A percentile compares a stretch with the other conserved stretches of the same genome.
These are phyloP conservation scores for Phytophthora crassamura DNA, from an alignment of 352 stramenopile species.

Conservation along the genomic window DNA sequence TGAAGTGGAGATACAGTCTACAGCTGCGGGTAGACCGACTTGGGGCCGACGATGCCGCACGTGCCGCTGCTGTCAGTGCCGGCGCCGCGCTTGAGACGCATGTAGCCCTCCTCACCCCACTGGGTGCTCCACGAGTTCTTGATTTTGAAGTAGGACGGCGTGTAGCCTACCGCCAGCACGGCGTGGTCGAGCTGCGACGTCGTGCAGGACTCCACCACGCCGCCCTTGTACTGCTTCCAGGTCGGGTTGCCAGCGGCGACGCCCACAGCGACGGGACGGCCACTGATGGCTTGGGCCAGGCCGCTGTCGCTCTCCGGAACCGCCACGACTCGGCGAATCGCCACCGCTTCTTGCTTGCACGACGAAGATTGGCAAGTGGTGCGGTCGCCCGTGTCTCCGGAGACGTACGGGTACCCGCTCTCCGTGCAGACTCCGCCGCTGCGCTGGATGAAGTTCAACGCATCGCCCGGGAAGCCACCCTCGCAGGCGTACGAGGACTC, in stretches of 20 bases:
- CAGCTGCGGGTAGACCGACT: constrained; percentile 68
- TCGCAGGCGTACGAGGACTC: constrained; percentile 84
- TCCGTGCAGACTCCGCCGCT: constrained; percentile 81
- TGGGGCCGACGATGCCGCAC: constrained; percentile 61
- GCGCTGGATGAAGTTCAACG: constrained; percentile 89
- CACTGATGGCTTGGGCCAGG: constrained; percentile 86
- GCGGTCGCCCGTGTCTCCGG: constrained; percentile 40
- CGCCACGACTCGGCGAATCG: constrained; percentile 55
- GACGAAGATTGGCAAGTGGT: constrained; percentile 37
- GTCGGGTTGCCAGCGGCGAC: constrained; percentile 95
- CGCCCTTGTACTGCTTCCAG: constrained; percentile 98
- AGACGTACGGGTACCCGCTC: constrained; percentile 85
- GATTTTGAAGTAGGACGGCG: constrained; percentile 92
- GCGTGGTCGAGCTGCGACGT: constrained; percentile 97
- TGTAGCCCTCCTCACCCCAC: constrained; percentile 96
- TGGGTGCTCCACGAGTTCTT: constrained; percentile 97
- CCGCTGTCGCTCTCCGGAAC: constrained; percentile 81
- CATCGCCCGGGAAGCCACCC: constrained; percentile 90
- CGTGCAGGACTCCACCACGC: constrained; percentile 86
- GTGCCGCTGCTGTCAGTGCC: constrained; percentile 46
- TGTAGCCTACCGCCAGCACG: constrained; percentile 97
- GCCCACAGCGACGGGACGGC: constrained; percentile 94
- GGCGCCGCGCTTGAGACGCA: constrained; percentile 89
- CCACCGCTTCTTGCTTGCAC: constrained; percentile 42
- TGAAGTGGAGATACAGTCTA: constrained; percentile 32